phyloP scores from a whole-genome alignment of 495 filamentous ascomycete genomes.

The Penicillium flavigenum region DNA sequence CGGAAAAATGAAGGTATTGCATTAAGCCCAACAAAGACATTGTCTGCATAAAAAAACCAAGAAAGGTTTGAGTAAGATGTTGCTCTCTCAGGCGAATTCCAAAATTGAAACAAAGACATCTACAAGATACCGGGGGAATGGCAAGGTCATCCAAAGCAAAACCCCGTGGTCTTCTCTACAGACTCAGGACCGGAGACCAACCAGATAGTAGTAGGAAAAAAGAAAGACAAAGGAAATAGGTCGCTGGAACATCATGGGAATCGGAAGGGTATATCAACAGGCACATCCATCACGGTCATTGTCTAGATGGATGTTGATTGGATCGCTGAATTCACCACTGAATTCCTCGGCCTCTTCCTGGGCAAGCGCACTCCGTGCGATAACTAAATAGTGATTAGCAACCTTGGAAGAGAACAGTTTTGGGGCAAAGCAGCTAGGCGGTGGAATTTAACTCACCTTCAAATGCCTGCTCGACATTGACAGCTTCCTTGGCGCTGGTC shows the following conservation, averaged over 20 bases:
- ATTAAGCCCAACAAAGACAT: conserved; percentile 2
- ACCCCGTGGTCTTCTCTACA: conserved; percentile 24
- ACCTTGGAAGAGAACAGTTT: conserved; percentile 3
- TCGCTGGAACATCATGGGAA: conserved; percentile 33
- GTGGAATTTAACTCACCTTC: conserved; percentile 62
- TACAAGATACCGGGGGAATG: conserved; percentile 19
- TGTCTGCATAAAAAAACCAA: background rate
- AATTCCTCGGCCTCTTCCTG: conserved; percentile 96
- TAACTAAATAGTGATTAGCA: conserved; percentile 57
- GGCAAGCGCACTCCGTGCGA: conserved; percentile 89
- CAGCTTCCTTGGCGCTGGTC: conserved; percentile 97
- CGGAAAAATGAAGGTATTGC: background rate
- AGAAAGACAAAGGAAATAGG: conserved; percentile 18
- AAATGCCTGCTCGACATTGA: conserved; percentile 98
- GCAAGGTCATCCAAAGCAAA: conserved; percentile 13
- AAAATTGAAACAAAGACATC: conserved; percentile 18
- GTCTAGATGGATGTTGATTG: conserved; percentile 94
- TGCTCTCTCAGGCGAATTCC: conserved; percentile 4
- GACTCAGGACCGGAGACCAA: conserved; percentile 16
- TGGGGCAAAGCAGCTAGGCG: background rate
- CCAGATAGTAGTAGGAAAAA: conserved; percentile 14
- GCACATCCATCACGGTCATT: conserved; percentile 88
- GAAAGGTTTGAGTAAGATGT: background rate
- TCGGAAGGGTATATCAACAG: conserved; percentile 58
- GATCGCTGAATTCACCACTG: conserved; percentile 90